Percentiles rank a stretch among this genome's conserved stretches.
These are phyloP conservation scores for Phytopythium vexans DNA, from an alignment of 352 stramenopile species.

Conservation along the genomic window DNA sequence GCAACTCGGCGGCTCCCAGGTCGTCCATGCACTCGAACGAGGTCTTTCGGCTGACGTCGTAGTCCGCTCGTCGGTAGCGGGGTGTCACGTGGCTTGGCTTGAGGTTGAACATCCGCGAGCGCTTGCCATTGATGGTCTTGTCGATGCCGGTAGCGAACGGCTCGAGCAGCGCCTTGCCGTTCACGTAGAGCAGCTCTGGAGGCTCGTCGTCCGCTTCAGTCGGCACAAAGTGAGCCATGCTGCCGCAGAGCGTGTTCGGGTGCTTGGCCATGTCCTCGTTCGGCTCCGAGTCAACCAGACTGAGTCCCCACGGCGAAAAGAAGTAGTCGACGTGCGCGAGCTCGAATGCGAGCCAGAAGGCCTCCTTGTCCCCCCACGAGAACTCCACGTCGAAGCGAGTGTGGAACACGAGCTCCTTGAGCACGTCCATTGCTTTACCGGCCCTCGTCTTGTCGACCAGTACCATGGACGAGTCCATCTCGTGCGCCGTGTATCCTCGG, in stretches of 20 bases:
- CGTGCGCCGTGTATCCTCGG: constrained; percentile 32
- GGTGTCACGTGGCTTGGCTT: constrained; percentile 37
- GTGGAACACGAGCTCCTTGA: constrained; percentile 39
- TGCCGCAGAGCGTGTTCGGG: constrained; percentile 36
- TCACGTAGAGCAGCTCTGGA: constrained; percentile 26
- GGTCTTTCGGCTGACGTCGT: constrained; percentile 17
- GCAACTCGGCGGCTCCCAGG: constrained; percentile 27
- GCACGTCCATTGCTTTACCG: constrained; percentile 35
- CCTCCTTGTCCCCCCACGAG: constrained; percentile 52
- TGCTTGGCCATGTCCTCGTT: constrained; percentile 28
- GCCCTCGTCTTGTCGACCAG: constrained; percentile 35
- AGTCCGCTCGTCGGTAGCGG: constrained; percentile 16
- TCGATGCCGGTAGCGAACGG: constrained; percentile 29
- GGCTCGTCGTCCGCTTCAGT: constrained; percentile 14
- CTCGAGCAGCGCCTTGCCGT: constrained; percentile 31
- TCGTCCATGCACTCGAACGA: constrained; percentile 49
- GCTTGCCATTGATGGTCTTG: constrained; percentile 28
- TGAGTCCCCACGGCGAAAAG: constrained; percentile 45
- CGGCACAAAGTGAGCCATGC: constrained; percentile 40
- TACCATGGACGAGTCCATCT: constrained; percentile 64
- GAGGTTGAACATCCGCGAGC: constrained; percentile 39
- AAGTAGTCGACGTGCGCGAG: constrained; percentile 46
- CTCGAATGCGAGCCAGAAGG: constrained; percentile 53
- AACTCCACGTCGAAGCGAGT: constrained; percentile 38
- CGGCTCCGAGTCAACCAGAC: constrained; percentile 27